Evolutionary conservation across 306 rosid species (phyloP), one percentile per base, ranked within the genome.

Genomic region (Lathyrus sativus): DNA sequence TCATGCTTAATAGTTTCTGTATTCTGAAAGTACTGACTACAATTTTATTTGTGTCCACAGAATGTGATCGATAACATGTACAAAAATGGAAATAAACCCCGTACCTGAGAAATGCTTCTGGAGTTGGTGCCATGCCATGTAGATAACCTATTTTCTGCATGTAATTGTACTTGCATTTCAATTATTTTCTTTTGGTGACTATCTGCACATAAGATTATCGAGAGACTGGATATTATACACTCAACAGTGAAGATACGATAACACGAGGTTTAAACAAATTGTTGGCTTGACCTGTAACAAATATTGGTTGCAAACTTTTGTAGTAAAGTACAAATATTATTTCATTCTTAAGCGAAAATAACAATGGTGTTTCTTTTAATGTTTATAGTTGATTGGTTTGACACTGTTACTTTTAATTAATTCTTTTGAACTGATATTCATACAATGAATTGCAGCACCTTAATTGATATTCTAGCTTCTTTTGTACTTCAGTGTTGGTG

Each of bases 41-140:
- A 12, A 12, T 11, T 9, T 70, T 67, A 39, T 58, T 70, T 71
- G 2, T 45, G 61, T 13, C 44, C 13, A 5, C 90, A 93, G 99
- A 78, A 45, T 57, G 76, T 18, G 57, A 85, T 93, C 14, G 96
- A 93, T 63, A 57, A 79, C 70, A 79, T 93, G 96, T 93, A 93
- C 88, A 88, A 85, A 84, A 77, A 71, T 28, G 90, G 74, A 68
- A 75, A 70, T 78, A 87, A 87, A 76, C 83, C 81, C 60, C 18
- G 44, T 14, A 81, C 86, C 3, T 80, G 80, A 85, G 74, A 56
- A 50, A 9, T 18, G 44, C 64, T 58, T 64, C 62, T 8, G 74
- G 70, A 78, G 77, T 37, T 45, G 14, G 11, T 28, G 48, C n/a
- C 66, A 11, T 19, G 53, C 14, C 65, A 12, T 24, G 75, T 46